Evolutionary conservation across 1,284 basidiomycete species (phyloP).

Genomic region (Nidula niveotomentosa): DNA sequence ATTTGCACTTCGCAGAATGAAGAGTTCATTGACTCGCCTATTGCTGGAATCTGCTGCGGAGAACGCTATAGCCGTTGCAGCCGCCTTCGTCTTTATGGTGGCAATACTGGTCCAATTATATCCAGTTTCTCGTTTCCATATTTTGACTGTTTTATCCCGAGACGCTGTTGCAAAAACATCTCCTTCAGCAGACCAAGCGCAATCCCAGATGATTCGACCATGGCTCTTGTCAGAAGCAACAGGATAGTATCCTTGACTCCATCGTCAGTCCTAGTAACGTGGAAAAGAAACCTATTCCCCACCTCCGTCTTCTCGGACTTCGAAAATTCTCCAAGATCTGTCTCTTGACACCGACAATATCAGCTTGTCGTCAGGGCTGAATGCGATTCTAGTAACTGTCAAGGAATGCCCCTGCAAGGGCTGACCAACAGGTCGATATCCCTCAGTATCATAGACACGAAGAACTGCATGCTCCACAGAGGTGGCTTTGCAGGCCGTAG

Average conservation of each 20-base stretch:
- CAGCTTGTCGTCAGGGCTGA: slow-evolving; percentile 80
- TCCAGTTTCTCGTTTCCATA: slow-evolving; percentile 51
- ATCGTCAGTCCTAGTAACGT: neutral
- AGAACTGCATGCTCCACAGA: slow-evolving; percentile 88
- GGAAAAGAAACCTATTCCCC: slow-evolving; percentile 6
- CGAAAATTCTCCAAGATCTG: slow-evolving; percentile 89
- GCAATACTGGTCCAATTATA: slow-evolving; percentile 49
- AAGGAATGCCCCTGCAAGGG: slow-evolving; percentile 84
- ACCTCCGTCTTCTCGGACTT: slow-evolving; percentile 41
- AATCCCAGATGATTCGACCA: slow-evolving; percentile 95
- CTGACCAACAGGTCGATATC: slow-evolving; percentile 69
- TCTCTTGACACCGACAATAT: slow-evolving; percentile 90
- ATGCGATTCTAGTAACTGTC: slow-evolving; percentile 89
- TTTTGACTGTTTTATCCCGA: slow-evolving; percentile 91
- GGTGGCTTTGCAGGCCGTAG: slow-evolving; percentile 91
- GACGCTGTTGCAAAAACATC: slow-evolving; percentile 91
- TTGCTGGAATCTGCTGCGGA: slow-evolving; percentile 33
- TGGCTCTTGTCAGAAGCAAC: slow-evolving; percentile 82
- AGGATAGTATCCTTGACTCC: slow-evolving; percentile 51
- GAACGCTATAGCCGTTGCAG: slow-evolving; percentile 75
- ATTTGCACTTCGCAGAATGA: neutral
- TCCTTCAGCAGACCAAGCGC: slow-evolving; percentile 76
- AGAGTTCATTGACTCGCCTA: slow-evolving; percentile 32
- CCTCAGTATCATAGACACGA: slow-evolving; percentile 76
- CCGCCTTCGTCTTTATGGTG: slow-evolving; percentile 60